Base-by-base conservation (phyloP, 345 rosid species). In the Lepidium didymum region DNA sequence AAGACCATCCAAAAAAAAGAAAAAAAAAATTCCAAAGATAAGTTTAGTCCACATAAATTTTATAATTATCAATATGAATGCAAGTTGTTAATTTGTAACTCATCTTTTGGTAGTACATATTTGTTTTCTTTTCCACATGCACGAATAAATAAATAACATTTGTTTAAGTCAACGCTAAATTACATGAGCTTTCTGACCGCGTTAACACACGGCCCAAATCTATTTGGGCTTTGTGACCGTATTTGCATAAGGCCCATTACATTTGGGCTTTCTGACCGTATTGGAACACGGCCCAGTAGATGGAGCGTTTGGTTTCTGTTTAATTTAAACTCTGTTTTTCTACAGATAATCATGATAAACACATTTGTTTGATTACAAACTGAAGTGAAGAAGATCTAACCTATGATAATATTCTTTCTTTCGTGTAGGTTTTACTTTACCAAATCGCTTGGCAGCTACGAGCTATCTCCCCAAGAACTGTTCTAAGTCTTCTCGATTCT, bases 381-480 rank as follows among this genome's bases (percentile, higher is more conserved):
- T 36, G 18, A 44, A 23, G 4, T n/a, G 34, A 35, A 23, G 10
- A 36, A 36, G 35, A 52, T 35, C 36, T 14, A 52, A 23, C 12
- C 19, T 25, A 53, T 43, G 27, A 3, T 55, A 9, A 2, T 8
- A 21, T 2, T 7, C 2, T 27, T 56, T 3, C 4, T 33, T 2
- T 7, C 10, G 10, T 55, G 1, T 3, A 8, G 1, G 12, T 2
- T 43, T 34, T 33, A 18, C 37, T 55, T 34, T 4, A 56, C 67
- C 19, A 74, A 6, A 74, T 61, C 21, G 78, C 52, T 67, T 61
- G 73, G 51, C 78, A 74, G 59, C 69, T 21, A 62, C 64, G 46
- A 46, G 37, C 1, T 44, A 60, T 31, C 43, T 54, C 69, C 54
- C 78, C 74, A 50, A 67, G 51, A 53, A 61, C 74, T 60, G 52